Conservation (phyloP, 768 basidiomycete genomes). For the Mrakia frigida region DNA sequence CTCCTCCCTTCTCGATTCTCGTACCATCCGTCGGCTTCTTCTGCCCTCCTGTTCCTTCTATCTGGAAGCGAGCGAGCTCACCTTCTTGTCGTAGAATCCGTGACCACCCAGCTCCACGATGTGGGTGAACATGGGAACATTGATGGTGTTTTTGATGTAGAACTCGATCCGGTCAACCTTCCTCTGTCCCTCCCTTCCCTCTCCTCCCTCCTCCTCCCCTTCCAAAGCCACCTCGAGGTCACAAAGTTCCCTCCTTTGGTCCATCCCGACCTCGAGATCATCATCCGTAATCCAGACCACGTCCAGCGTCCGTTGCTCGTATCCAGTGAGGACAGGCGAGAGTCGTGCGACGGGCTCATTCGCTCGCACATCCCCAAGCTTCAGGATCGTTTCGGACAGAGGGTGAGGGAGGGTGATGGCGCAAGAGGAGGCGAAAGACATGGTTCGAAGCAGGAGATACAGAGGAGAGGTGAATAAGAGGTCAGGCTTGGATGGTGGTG, state of each 20-base stretch:
- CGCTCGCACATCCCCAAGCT: too few species aligned
- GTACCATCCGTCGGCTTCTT: too few species aligned
- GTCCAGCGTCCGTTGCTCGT: background rate
- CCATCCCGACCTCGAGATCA: background rate
- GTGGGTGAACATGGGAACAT: background rate
- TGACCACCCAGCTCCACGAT: background rate
- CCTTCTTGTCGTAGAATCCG: background rate
- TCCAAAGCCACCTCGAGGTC: background rate
- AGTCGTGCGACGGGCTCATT: background rate
- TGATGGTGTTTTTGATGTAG: background rate
- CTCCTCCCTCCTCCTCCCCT: background rate
- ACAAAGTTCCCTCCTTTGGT: background rate
- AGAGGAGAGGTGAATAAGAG: background rate
- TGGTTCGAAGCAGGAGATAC: background rate
- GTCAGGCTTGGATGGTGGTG: background rate
- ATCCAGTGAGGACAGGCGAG: background rate
- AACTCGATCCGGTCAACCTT: background rate
- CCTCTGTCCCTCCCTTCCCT: background rate
- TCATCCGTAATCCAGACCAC: slow-evolving; percentile 1
- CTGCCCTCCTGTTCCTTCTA: too few species aligned
- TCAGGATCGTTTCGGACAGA: background rate
- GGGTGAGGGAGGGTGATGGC: background rate
- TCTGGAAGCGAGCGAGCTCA: background rate
- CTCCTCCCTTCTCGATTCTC: too few species aligned
- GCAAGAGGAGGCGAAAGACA: background rate